These are phyloP conservation scores for Solanum paucissectum DNA, from an alignment of 257 asterid species.

Conservation along the genomic window DNA sequence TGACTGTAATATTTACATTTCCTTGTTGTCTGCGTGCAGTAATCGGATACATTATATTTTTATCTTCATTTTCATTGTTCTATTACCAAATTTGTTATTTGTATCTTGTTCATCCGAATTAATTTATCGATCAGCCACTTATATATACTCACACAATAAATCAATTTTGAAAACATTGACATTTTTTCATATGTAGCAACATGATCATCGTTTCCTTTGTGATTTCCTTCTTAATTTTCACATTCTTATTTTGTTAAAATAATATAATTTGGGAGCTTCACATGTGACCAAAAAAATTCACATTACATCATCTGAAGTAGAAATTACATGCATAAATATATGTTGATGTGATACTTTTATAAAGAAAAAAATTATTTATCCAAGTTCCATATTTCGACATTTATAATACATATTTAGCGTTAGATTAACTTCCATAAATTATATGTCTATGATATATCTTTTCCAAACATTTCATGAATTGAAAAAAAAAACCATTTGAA, in stretches of 20 bases:
- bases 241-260: too few relatives aligned
- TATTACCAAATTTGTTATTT: too few relatives aligned
- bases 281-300: neutral
- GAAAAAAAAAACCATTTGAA: neutral
- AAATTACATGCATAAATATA: neutral
- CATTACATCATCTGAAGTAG: neutral
- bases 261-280: too few relatives aligned
- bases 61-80: neutral
- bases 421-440: neutral
- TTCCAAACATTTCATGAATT: neutral
- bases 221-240: neutral
- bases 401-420: neutral
- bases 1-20: neutral
- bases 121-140: neutral
- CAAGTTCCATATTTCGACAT: neutral
- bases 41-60: too few relatives aligned
- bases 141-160: too few relatives aligned
- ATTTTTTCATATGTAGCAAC: neutral
- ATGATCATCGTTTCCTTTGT: neutral
- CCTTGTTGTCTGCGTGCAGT: neutral
- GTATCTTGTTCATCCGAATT: neutral
- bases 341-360: neutral
- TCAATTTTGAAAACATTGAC: neutral
- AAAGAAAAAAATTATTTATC: neutral
- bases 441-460: neutral